Conservation (phyloP, 225 moss, liverwort and hornwort genomes). For the Asterella californica region DNA sequence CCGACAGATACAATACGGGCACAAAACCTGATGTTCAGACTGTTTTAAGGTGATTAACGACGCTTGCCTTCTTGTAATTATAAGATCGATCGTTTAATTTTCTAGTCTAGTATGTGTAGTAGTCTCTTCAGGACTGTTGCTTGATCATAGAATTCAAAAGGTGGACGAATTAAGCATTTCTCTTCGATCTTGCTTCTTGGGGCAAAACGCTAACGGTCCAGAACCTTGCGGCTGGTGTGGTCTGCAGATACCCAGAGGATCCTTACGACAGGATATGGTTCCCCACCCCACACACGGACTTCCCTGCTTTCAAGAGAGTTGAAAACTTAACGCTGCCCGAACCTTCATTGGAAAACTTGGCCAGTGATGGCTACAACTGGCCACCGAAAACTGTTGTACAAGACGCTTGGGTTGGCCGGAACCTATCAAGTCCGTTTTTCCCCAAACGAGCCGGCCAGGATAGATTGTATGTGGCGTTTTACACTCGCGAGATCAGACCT, state of each 20-base stretch:
- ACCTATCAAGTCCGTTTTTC: neutral
- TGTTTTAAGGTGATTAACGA: neutral
- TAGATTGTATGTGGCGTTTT: neutral
- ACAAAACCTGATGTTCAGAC: neutral
- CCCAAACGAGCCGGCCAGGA: neutral
- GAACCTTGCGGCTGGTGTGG: neutral
- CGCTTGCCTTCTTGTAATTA: neutral
- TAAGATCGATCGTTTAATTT: too few species aligned
- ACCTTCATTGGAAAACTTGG: neutral
- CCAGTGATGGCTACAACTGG: neutral
- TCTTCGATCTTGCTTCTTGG: too few species aligned
- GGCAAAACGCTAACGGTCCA: too few species aligned
- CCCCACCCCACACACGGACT: neutral
- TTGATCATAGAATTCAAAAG: neutral
- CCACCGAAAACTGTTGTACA: neutral
- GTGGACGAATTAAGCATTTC: neutral
- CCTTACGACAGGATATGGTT: slow-evolving; percentile 10
- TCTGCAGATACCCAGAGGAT: slow-evolving; percentile 19
- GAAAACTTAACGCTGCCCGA: neutral
- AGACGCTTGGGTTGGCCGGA: slow-evolving; percentile 11
- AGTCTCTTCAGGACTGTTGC: neutral
- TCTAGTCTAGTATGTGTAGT: too few species aligned
- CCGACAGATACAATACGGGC: neutral
- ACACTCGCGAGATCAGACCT: slow-evolving; percentile 3
- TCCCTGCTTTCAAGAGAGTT: neutral